These are phyloP conservation scores for Bruguiera hainesii DNA, from an alignment of 441 rosid genomes.

Conservation along the genomic window DNA sequence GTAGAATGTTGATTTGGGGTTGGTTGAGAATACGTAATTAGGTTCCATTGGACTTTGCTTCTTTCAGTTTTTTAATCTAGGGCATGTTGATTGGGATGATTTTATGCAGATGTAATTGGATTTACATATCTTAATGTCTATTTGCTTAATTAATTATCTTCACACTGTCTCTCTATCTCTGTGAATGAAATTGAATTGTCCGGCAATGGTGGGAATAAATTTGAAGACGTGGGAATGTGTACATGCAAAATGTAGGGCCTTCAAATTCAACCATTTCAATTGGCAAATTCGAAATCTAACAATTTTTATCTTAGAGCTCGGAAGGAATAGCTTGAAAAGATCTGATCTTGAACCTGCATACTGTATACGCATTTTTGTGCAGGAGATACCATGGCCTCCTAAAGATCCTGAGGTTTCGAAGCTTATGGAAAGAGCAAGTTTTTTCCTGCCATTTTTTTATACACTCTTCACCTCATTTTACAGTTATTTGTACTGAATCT, in stretches of 20 bases:
- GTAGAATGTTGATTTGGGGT: background rate
- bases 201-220: background rate
- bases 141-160: background rate
- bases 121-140: background rate
- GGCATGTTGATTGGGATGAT: constrained; percentile 12
- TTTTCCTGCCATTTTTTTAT: background rate
- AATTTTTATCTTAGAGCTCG: background rate
- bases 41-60: background rate
- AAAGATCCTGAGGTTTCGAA: constrained; percentile 62
- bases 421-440: constrained; percentile 60
- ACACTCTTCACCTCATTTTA: background rate
- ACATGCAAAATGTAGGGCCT: too few species aligned
- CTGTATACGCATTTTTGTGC: too few species aligned
- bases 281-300: background rate
- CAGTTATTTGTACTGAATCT: constrained; percentile 1
- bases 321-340: constrained; percentile 7
- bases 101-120: background rate
- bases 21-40: background rate
- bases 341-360: constrained; percentile 7
- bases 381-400: constrained; percentile 79
- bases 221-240: too few species aligned
- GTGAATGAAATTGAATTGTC: background rate
- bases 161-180: background rate
- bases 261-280: background rate
- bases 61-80: background rate